Percentiles rank a stretch among this genome's conserved stretches.
phyloP scores from a whole-genome alignment of 495 filamentous ascomycete species.

The Endocarpon pusillum region DNA sequence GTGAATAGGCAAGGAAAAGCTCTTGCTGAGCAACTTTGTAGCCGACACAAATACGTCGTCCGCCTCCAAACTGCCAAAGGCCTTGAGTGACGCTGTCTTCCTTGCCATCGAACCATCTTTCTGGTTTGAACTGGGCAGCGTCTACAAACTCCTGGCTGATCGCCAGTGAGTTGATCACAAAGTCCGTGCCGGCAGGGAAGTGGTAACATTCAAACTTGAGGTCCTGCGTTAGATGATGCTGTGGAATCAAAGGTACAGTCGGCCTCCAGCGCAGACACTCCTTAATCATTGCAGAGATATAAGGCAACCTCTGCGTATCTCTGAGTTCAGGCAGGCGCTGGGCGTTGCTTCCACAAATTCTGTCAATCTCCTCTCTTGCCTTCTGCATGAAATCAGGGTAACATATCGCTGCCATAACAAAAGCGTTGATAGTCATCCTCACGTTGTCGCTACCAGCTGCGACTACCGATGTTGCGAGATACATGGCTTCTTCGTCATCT shows the following conservation, averaged over 20 bases:
- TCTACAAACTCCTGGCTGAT: slow-evolving; percentile 16
- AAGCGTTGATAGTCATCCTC: slow-evolving; percentile 20
- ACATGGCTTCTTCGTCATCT: slow-evolving; percentile 27
- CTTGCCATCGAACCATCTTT: slow-evolving; percentile 26
- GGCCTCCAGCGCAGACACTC: slow-evolving; percentile 21
- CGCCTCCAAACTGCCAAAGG: slow-evolving; percentile 24
- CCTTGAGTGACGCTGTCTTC: slow-evolving; percentile 18
- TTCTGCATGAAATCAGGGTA: slow-evolving; percentile 15
- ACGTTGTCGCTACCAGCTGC: slow-evolving; percentile 30
- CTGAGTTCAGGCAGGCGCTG: slow-evolving; percentile 18
- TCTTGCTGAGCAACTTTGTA: slow-evolving; percentile 24
- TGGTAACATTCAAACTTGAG: slow-evolving; percentile 33
- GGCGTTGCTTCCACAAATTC: slow-evolving; percentile 15
- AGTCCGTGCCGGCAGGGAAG: slow-evolving; percentile 27
- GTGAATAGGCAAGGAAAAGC: slow-evolving; percentile 27
- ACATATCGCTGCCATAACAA: slow-evolving; percentile 19
- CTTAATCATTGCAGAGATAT: slow-evolving; percentile 17
- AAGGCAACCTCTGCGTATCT: slow-evolving; percentile 16
- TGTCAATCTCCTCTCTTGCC: slow-evolving; percentile 22
- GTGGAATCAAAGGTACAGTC: slow-evolving; percentile 16
- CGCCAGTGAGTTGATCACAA: slow-evolving; percentile 20
- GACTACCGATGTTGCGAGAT: slow-evolving; percentile 21
- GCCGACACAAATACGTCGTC: slow-evolving; percentile 28
- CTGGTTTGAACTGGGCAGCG: slow-evolving; percentile 20
- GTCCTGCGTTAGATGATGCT: slow-evolving; percentile 21